A percentile compares a stretch with the other conserved stretches of the same genome.
Evolutionary conservation across 192 early-diverging fungal genomes (phyloP).

Genomic region (Physocladia obscura): DNA sequence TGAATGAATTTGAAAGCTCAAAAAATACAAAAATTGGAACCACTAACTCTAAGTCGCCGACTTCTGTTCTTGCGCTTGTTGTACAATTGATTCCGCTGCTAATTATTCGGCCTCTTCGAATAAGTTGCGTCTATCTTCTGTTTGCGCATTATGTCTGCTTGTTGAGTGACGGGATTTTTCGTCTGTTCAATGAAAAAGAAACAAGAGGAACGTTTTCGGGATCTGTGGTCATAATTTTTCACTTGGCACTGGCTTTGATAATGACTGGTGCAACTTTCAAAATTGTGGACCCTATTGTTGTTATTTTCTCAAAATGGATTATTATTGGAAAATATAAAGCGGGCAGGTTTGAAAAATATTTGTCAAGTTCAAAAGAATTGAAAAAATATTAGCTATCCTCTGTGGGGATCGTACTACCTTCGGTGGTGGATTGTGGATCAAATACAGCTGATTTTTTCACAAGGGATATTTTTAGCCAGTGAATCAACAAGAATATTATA

Average conservation of each 20-base stretch:
- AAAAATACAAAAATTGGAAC: background rate
- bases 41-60: background rate
- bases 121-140: slow-evolving; percentile 9
- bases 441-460: slow-evolving; percentile 22
- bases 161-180: background rate
- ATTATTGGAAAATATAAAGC: slow-evolving; percentile 46
- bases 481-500: slow-evolving; percentile 23
- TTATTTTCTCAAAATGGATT: slow-evolving; percentile 41
- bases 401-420: slow-evolving; percentile 46
- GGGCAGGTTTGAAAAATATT: slow-evolving; percentile 15
- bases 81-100: slow-evolving; percentile 24
- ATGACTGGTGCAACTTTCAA: background rate
- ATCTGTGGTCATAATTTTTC: background rate
- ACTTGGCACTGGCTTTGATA: slow-evolving; percentile 14
- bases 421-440: slow-evolving; percentile 50
- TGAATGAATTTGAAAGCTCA: background rate
- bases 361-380: background rate
- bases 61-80: background rate
- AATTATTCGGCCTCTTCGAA: slow-evolving; percentile 33
- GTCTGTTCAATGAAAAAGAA: background rate
- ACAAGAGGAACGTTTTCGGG: background rate
- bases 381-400: slow-evolving; percentile 26
- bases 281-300: slow-evolving; percentile 36
- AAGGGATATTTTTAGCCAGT: slow-evolving; percentile 37
- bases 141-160: slow-evolving; percentile 1